Percentiles rank a stretch among this genome's conserved stretches.
phyloP scores from a whole-genome alignment of 495 filamentous ascomycete genomes.

The Trichocladium antarcticum region DNA sequence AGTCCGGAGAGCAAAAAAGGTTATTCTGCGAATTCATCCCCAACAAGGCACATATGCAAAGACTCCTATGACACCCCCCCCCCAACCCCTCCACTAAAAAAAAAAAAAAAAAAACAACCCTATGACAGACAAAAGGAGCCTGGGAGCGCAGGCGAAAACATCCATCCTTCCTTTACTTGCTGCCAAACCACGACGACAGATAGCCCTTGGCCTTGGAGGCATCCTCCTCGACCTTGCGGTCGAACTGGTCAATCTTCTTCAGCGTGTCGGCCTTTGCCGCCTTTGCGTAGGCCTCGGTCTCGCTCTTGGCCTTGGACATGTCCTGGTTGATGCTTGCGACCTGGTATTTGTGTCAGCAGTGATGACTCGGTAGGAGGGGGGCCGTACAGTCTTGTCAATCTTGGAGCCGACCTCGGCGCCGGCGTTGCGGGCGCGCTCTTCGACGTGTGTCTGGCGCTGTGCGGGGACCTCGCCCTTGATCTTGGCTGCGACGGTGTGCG shows the following conservation, averaged over 20 bases:
- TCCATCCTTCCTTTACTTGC: slow-evolving; percentile 35
- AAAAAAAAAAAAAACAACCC: background rate
- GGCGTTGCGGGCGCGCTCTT: slow-evolving; percentile 32
- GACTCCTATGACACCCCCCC: background rate
- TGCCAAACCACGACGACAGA: slow-evolving; percentile 71
- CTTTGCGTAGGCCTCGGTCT: slow-evolving; percentile 51
- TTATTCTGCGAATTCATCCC: background rate
- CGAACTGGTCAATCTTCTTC: slow-evolving; percentile 61
- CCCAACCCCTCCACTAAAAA: background rate
- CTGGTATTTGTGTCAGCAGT: slow-evolving; percentile 31
- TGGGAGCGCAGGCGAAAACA: background rate
- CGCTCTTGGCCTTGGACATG: slow-evolving; percentile 41
- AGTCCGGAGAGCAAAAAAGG: no score
- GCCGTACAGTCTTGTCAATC: slow-evolving; percentile 14
- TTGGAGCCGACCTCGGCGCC: slow-evolving; percentile 38
- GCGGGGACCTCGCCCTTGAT: slow-evolving; percentile 50
- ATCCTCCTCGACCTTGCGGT: slow-evolving; percentile 65
- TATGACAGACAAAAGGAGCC: background rate
- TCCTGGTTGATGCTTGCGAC: slow-evolving; percentile 50
- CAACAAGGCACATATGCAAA: background rate
- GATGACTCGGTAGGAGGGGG: background rate
- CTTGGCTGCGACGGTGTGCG: slow-evolving; percentile 50
- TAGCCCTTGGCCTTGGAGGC: slow-evolving; percentile 68
- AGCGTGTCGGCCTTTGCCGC: slow-evolving; percentile 46
- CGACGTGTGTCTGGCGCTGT: slow-evolving; percentile 25